Evolutionary conservation across 2,329 filamentous ascomycete genomes (phyloP).

Genomic region (Incumbomyces lentus): DNA sequence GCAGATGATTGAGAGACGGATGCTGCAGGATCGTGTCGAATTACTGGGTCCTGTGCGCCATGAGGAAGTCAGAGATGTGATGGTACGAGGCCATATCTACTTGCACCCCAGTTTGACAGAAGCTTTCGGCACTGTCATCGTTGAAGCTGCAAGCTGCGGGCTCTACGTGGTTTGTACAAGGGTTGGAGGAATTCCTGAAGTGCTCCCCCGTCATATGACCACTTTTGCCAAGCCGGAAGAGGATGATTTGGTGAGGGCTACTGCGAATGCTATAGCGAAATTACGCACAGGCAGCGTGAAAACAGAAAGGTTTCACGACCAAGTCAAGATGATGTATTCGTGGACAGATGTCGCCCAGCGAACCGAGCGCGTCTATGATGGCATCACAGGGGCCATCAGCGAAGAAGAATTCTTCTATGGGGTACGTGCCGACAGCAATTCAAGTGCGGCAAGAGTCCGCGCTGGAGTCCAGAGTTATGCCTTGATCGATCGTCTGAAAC

Average conservation of each 20-base stretch:
- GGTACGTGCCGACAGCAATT: slow-evolving; percentile 57
- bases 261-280: slow-evolving; percentile 76
- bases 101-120: slow-evolving; percentile 91
- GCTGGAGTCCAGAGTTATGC: slow-evolving; percentile 73
- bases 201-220: slow-evolving; percentile 92
- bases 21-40: slow-evolving; percentile 85
- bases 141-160: slow-evolving; percentile 91
- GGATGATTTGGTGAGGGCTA: slow-evolving; percentile 83
- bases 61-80: slow-evolving; percentile 93
- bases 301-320: slow-evolving; percentile 89
- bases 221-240: slow-evolving; percentile 95
- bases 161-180: slow-evolving; percentile 94
- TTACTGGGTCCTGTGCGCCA: slow-evolving; percentile 87
- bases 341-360: slow-evolving; percentile 93
- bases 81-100: slow-evolving; percentile 94
- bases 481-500: slow-evolving; percentile 84
- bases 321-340: slow-evolving; percentile 97
- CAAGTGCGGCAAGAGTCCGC: slow-evolving; percentile 60
- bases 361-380: slow-evolving; percentile 90
- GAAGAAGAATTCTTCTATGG: slow-evolving; percentile 67
- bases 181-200: slow-evolving; percentile 93
- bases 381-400: slow-evolving; percentile 75
- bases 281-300: slow-evolving; percentile 77
- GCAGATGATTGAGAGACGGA: slow-evolving; percentile 93
- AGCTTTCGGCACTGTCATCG: slow-evolving; percentile 94